Base-by-base conservation (phyloP, 2,329 filamentous ascomycete genomes). In the Arthrobotrys entomopaga region DNA sequence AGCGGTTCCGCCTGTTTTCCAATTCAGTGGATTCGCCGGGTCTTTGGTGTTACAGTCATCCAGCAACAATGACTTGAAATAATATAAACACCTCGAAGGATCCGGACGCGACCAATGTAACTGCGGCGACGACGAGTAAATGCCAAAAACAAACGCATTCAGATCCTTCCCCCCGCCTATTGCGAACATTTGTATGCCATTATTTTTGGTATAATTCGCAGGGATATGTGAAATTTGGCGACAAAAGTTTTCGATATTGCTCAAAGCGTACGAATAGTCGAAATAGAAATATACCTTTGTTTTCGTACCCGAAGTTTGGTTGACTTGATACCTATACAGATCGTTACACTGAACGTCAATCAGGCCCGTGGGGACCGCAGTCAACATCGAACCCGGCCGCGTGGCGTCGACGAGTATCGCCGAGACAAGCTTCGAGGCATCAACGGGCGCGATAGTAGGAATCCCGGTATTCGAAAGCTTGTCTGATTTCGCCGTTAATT, bases 1-100 rank as follows among this genome's bases (percentile, higher is more conserved):
- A 2, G 57, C 29, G 24, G 65, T 50, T 16, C 65, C 65, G 4
- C 65, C 65, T 10, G 57, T 57, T 34, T 70, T 70, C 57, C 58
- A 63, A 26, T 57, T 52, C 10, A 57, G 34, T 6, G 65, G 65
- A 38, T 63, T 70, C 1, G n/a, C 42, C 11, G 57, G 58, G 8
- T 50, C 26, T 7, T 63, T 57, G 16, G 24, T 57, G 11, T 70
- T 58, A 24, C 65, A 63, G 2, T 20, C 49, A 15, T 58, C 57
- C 19, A 70, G 24, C 0, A 64, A 7, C 34, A 70, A 24, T 2
- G 40, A 29, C 34, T 63, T 50, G 8, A 70, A 52, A 38, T 50
- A 57, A 24, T 57, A 26, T 13, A 63, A 3, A 10, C 58, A 63
- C 13, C 22, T 43, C 11, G 42, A 24, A 0, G 26, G 6, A 19